phyloP scores from a whole-genome alignment of 1,139 yeast genomes.

The Yamadazyma oceani region DNA sequence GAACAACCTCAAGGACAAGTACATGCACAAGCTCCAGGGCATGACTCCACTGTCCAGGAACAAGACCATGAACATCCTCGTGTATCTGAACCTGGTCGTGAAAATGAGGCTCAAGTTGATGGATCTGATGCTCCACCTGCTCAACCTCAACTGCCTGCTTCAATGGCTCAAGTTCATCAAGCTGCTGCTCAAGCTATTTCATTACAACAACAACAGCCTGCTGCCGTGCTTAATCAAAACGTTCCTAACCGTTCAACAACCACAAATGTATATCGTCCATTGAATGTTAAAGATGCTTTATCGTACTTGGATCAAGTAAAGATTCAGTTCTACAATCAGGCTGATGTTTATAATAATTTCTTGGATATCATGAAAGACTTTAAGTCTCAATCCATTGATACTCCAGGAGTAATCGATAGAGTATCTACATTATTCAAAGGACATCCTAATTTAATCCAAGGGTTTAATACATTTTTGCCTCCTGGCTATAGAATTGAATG shows the following conservation, averaged over 20 bases:
- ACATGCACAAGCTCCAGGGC: conserved; percentile 2
- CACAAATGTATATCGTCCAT: conserved; percentile 68
- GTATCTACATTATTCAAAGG: conserved; percentile 90
- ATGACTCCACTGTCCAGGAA: conserved; percentile 1
- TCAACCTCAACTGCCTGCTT: conserved; percentile 9
- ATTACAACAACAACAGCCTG: conserved; percentile 2
- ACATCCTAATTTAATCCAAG: conserved; percentile 90
- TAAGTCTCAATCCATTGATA: conserved; percentile 92
- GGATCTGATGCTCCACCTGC: not conserved
- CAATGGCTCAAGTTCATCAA: conserved; percentile 9
- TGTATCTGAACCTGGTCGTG: conserved; percentile 1
- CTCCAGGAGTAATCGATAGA: conserved; percentile 97
- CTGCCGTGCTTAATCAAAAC: conserved; percentile 23
- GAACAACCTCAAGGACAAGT: not conserved
- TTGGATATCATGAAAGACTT: conserved; percentile 98
- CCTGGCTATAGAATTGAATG: conserved; percentile 96
- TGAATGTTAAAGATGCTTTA: conserved; percentile 94
- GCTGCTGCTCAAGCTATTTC: conserved; percentile 17
- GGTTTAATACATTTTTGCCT: conserved; percentile 95
- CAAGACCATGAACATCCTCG: no score
- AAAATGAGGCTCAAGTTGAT: not conserved
- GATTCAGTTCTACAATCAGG: conserved; percentile 85
- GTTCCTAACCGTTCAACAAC: conserved; percentile 47
- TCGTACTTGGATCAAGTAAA: conserved; percentile 95
- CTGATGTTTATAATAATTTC: conserved; percentile 94